Base-by-base conservation (phyloP, 345 rosid species). In the Corymbia maculata region DNA sequence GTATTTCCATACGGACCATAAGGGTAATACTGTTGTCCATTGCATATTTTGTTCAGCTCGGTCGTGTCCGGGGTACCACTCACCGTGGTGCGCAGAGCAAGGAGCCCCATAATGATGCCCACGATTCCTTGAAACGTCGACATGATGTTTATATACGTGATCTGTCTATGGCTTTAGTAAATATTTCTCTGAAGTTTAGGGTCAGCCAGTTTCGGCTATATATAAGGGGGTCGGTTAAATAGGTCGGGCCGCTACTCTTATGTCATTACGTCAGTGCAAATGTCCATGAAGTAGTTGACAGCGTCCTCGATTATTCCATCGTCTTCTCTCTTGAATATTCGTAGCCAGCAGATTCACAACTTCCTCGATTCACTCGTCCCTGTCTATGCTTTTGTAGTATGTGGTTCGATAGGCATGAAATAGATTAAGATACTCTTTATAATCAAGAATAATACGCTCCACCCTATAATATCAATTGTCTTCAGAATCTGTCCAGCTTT, bases 1-100 rank as follows among this genome's bases (percentile, higher is more conserved):
- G 64, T 24, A 57, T 22, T 57, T 57, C 13, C 64, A 57, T 22
- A 22, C 9, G 6, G 64, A 57, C 64, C 64, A 9, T 22, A 57
- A 57, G 9, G 13, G n/a, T 22, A 22, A 24, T 57, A 24, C 6
- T 4, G 3, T 5, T 57, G 1, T 24, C 3, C 1, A 0, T 24
- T 57, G 24, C 0, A 44, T 3, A 30, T 49, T 80, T 1, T 80
- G 11, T 21, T 24, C 0, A 9, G 11, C 66, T 4, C 12, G n/a
- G n/a, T 59, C 66, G n/a, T 19, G 59, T 55, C 66, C 12, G 13
- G 13, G 64, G 24, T 21, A 21, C n/a, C 64, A 24, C 66, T 26
- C n/a, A 24, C 66, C 3, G 6, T 10, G 14, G 66, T 57, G 66
- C 66, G 10, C 0, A 26, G 7, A 24, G 66, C 24, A 59, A 26